Evolutionary conservation across 73 alveolate species (phyloP).

Genomic region (Stentor roeselii): DNA sequence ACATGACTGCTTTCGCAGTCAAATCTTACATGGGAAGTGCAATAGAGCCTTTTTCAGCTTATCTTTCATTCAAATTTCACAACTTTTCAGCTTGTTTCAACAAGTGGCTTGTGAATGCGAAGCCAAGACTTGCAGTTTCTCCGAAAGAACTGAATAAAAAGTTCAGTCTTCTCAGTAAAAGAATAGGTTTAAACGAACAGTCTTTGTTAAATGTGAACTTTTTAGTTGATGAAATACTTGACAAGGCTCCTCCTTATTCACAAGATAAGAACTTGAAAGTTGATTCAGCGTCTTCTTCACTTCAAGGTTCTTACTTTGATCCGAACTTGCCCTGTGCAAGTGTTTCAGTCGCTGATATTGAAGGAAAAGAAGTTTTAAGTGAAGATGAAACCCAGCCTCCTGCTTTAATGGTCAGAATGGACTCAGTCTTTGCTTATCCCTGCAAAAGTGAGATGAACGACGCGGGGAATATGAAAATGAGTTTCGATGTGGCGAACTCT

Average conservation of each 20-base stretch:
- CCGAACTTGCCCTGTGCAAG: background rate
- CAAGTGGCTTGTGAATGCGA: constrained; percentile 4
- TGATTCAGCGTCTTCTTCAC: background rate
- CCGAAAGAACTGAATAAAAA: background rate
- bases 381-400: background rate
- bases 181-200: background rate
- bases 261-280: background rate
- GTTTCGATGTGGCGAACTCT: background rate
- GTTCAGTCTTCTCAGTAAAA: background rate
- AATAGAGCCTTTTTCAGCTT: constrained; percentile 3
- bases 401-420: background rate
- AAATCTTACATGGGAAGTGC: background rate
- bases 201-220: background rate
- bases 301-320: background rate
- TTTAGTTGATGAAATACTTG: constrained; percentile 25
- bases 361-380: constrained; percentile 13
- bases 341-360: background rate
- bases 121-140: background rate
- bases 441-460: background rate
- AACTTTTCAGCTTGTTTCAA: background rate
- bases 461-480: background rate
- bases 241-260: constrained; percentile 31
- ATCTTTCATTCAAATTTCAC: background rate
- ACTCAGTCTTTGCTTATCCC: background rate
- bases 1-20: background rate